Base-by-base conservation (phyloP, 768 basidiomycete genomes). In the Tylopilus sp. region DNA sequence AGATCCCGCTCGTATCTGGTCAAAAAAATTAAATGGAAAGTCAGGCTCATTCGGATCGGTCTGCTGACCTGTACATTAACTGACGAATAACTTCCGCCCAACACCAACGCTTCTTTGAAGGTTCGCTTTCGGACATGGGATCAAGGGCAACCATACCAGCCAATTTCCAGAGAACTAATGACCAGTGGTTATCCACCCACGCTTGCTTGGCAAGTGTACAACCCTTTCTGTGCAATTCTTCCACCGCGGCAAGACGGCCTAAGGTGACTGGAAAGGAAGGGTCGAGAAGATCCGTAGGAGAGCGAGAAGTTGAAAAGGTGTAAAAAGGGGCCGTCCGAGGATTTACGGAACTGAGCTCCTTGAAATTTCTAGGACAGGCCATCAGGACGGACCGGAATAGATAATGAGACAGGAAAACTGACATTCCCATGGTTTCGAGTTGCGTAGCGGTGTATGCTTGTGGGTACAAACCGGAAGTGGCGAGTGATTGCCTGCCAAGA, bases 131-230 rank as follows among this genome's bases (percentile, higher is more conserved):
- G 36, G 74, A 71, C 22, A 76, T 66, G 4, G 94, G 93, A 51
- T 90, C 83, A 1, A 93, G 75, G 31, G 78, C 74, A 1, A 84
- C 86, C 79, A 92, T 82, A 12, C 90, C 88, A 3, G 93, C 91
- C 20, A 97, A 70, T 71, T 99, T 99, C 97, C 97, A 99, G 3
- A 99, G 76, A 26, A 98, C 82, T 40, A 94, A 70, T 10, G 72
- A 68, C 90, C 93, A 99, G 59, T 97, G 94, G 60, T 98, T 98
- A 45, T 88, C 80, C 1, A 97, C 84, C 97, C 97, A 99, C 21
- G 75, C 69, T 56, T 82, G 73, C 8, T 83, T 88, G 3, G 81
- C 88, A 21, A 91, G 75, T 2, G 61, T 65, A 55, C 91, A 94
- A 0, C 87, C 89, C 9, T 64, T 71, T 21, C 67, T 66, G 4